phyloP scores from a whole-genome alignment of 148 eudicot genomes.

The Cornus kousa region DNA sequence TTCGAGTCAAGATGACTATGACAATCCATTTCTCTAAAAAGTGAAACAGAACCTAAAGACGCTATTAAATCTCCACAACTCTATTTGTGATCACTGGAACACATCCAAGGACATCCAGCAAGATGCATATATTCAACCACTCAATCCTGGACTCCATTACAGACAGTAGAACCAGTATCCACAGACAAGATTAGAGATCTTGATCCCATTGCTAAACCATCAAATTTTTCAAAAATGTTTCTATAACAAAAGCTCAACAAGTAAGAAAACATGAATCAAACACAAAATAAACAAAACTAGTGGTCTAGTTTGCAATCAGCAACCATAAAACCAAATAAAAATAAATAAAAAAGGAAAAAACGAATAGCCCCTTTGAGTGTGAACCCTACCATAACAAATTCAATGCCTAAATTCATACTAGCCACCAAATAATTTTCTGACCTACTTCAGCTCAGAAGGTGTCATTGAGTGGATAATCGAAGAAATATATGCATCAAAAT shows the following conservation, averaged over 20 bases:
- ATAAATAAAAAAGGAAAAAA: too few species aligned
- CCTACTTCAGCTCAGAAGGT: slow-evolving; percentile 8
- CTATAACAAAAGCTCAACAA: background rate
- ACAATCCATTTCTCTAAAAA: too few species aligned
- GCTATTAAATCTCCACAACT: too few species aligned
- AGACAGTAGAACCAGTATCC: background rate
- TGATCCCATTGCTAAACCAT: background rate
- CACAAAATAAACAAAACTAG: background rate
- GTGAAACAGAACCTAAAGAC: too few species aligned
- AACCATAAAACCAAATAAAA: background rate
- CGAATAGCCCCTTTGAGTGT: too few species aligned
- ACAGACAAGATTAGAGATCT: background rate
- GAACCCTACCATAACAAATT: background rate
- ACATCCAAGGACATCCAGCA: background rate
- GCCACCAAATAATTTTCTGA: background rate
- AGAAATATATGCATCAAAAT: background rate
- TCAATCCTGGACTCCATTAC: background rate
- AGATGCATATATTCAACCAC: background rate
- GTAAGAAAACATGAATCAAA: background rate
- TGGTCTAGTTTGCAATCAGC: background rate
- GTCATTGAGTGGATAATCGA: background rate
- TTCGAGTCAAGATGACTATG: too few species aligned
- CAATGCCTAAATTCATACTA: background rate
- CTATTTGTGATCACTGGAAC: too few species aligned
- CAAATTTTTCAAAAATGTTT: background rate